A percentile compares a stretch with the other conserved stretches of the same genome.
Evolutionary conservation across 2,329 filamentous ascomycete genomes (phyloP).

Genomic region (Aurifilum marmelostoma): DNA sequence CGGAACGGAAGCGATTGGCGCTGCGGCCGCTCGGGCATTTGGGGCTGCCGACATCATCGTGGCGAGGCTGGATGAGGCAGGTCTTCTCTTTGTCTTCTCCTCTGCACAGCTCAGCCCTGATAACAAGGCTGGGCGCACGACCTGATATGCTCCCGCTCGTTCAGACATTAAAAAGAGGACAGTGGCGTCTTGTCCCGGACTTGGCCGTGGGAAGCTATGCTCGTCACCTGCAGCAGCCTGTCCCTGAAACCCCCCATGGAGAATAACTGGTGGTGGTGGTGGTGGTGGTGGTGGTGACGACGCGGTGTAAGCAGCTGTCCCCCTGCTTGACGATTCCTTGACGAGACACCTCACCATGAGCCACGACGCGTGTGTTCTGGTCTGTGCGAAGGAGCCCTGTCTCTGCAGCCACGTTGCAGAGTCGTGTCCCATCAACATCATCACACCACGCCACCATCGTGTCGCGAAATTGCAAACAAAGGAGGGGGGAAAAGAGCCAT

Average conservation of each 20-base stretch:
- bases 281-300: not conserved
- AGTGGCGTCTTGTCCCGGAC: not conserved
- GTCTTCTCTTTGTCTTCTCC: not conserved
- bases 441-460: not conserved
- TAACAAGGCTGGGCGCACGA: not conserved
- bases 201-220: not conserved
- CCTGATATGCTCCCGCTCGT: not conserved
- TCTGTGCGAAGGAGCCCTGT: not conserved
- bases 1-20: slow-evolving; percentile 1
- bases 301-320: too few species aligned
- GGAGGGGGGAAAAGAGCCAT: too few species aligned
- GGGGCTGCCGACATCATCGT: slow-evolving; percentile 9
- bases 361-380: slow-evolving; percentile 5
- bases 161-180: not conserved
- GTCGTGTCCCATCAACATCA: not conserved
- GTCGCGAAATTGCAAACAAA: not conserved
- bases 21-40: slow-evolving; percentile 18
- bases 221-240: not conserved
- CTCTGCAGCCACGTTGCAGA: slow-evolving; percentile 5
- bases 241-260: not conserved
- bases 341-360: not conserved
- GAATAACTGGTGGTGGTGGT: not conserved
- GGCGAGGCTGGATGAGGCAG: slow-evolving; percentile 6
- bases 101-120: not conserved
- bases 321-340: not conserved